A percentile compares a stretch with the other conserved stretches of the same genome.
Conservation (phyloP, 2,329 filamentous ascomycete species). For the Emericellopsis atlantica region DNA sequence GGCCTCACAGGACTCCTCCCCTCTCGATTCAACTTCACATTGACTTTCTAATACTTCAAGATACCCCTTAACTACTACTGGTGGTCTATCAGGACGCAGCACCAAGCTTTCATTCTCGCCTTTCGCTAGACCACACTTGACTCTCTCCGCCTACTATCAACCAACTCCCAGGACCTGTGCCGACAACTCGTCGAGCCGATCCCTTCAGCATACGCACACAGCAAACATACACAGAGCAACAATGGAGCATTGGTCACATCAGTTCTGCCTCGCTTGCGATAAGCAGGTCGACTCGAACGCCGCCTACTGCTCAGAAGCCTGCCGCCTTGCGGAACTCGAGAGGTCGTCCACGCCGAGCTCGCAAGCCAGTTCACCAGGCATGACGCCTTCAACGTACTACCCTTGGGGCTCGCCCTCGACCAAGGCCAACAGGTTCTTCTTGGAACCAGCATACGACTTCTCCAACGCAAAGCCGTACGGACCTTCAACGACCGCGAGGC, state of each 20-base stretch:
- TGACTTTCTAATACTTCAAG: not conserved
- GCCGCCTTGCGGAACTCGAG: constrained; percentile 79
- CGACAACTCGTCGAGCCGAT: not conserved
- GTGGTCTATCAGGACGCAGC: not conserved
- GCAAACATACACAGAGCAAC: not conserved
- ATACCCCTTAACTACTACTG: not conserved
- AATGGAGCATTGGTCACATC: constrained; percentile 61
- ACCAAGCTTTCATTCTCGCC: not conserved
- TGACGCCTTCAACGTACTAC: constrained; percentile 32
- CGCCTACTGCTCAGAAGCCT: constrained; percentile 86
- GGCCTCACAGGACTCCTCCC: no score
- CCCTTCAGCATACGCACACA: not conserved
- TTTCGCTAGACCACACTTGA: not conserved
- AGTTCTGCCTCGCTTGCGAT: constrained; percentile 92
- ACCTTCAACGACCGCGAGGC: constrained; percentile 26
- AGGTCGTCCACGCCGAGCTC: constrained; percentile 48
- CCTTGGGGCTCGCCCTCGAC: constrained; percentile 19
- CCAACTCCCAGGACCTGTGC: not conserved
- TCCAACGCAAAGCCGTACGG: constrained; percentile 46
- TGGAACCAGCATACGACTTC: constrained; percentile 68
- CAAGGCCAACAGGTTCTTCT: constrained; percentile 39
- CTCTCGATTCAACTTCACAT: no score
- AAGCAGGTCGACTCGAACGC: constrained; percentile 61
- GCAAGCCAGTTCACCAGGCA: constrained; percentile 43
- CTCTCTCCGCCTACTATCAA: not conserved